Evolutionary conservation across 2,329 filamentous ascomycete species (phyloP).

Genomic region (Diplocarpon rosae): DNA sequence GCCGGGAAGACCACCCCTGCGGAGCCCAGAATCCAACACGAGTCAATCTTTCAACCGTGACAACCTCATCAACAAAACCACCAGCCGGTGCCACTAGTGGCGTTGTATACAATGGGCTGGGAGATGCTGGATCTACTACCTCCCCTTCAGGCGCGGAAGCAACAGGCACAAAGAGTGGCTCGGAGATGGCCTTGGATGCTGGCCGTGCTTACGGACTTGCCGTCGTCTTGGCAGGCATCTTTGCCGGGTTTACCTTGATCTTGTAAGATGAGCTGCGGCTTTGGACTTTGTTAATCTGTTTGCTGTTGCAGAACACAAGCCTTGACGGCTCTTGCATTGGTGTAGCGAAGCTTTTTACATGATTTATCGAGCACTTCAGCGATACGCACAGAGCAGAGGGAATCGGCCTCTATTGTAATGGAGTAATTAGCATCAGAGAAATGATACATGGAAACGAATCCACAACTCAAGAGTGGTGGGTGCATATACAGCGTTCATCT

Average conservation of each 20-base stretch:
- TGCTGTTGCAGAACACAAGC: conserved; percentile 1
- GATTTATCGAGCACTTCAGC: conserved; percentile 12
- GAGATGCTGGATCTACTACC: conserved; percentile 26
- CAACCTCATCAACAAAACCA: conserved; percentile 27
- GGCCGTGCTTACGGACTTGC: conserved; percentile 45
- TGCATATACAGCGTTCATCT: neutral
- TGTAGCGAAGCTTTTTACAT: conserved; percentile 16
- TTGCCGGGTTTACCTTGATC: conserved; percentile 45
- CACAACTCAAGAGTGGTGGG: neutral
- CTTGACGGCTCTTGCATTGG: conserved; percentile 7
- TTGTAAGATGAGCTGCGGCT: conserved; percentile 29
- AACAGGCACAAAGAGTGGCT: conserved; percentile 24
- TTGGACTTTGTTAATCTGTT: conserved; percentile 3
- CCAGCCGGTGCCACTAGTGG: conserved; percentile 29
- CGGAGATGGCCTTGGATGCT: conserved; percentile 35
- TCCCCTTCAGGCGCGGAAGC: conserved; percentile 7
- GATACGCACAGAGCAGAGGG: conserved; percentile 9
- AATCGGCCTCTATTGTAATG: conserved; percentile 10
- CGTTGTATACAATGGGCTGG: conserved; percentile 35
- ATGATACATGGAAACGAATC: neutral
- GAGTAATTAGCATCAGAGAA: conserved; percentile 1
- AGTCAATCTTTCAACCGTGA: conserved; percentile 40
- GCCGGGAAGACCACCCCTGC: conserved; percentile 58
- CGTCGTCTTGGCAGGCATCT: conserved; percentile 41
- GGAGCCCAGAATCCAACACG: conserved; percentile 55